phyloP scores from a whole-genome alignment of 441 rosid species.

The Codiaeum variegatum region DNA sequence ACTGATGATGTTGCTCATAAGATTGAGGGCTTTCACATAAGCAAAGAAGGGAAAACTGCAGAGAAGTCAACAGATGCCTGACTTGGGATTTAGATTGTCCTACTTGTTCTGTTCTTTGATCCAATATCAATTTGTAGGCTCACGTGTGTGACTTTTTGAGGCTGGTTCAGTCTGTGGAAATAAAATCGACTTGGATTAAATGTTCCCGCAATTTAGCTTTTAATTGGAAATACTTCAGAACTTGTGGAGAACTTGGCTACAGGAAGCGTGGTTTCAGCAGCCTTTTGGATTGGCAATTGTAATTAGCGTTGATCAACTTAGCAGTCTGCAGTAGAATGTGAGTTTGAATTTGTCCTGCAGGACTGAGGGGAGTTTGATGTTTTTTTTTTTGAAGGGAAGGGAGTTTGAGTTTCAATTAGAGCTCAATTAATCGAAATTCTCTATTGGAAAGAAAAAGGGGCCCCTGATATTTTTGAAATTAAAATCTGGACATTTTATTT shows the following conservation, averaged over 20 bases:
- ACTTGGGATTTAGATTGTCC: background rate
- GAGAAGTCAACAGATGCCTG: conserved; percentile 30
- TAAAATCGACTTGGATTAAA: background rate
- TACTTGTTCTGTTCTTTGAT: conserved; percentile 9
- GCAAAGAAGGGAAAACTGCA: conserved; percentile 44
- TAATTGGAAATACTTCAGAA: background rate
- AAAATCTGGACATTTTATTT: too few relatives aligned
- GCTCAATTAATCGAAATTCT: too few relatives aligned
- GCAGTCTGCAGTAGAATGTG: too few relatives aligned
- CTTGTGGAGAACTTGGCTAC: background rate
- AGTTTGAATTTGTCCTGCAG: too few relatives aligned
- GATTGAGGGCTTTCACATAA: conserved; percentile 57
- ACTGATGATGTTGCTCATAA: conserved; percentile 65
- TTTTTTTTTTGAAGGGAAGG: too few relatives aligned
- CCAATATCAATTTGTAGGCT: background rate
- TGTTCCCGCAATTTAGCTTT: background rate
- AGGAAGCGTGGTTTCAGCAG: background rate
- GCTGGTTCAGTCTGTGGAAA: background rate
- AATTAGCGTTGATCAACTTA: too few relatives aligned
- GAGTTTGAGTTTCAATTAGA: too few relatives aligned
- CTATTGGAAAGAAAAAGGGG: too few relatives aligned
- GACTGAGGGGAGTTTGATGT: too few relatives aligned
- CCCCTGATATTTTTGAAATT: too few relatives aligned
- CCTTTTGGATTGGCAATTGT: background rate
- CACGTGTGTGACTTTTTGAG: background rate